Conservation (phyloP, 495 filamentous ascomycete genomes). For the Lophium mytilinum region DNA sequence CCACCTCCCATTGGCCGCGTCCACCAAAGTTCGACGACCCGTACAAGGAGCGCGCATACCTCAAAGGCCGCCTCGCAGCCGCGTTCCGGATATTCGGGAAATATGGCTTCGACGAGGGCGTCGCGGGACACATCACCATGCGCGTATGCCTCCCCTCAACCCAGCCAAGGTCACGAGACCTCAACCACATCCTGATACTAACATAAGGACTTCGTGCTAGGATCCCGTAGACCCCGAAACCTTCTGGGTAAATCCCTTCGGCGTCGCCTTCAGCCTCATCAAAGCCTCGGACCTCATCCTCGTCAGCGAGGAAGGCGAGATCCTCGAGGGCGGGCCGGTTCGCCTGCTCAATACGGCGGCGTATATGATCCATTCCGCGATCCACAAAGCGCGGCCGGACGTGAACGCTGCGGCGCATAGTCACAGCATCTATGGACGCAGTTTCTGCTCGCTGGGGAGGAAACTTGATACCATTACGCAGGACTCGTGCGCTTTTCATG, state of each 20-base stretch:
- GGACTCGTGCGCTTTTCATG: constrained; percentile 38
- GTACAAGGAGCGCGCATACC: constrained; percentile 53
- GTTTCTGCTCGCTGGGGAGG: constrained; percentile 59
- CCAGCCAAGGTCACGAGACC: neutral
- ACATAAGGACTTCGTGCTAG: constrained; percentile 9
- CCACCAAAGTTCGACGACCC: constrained; percentile 53
- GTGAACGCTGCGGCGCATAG: constrained; percentile 65
- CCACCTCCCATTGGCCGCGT: constrained; percentile 32
- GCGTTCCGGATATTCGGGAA: constrained; percentile 66
- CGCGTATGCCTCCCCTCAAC: constrained; percentile 15
- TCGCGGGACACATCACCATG: constrained; percentile 37
- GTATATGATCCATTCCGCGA: constrained; percentile 37
- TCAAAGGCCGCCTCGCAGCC: constrained; percentile 57
- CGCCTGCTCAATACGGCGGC: constrained; percentile 58
- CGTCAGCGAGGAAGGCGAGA: constrained; percentile 54
- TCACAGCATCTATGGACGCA: constrained; percentile 62
- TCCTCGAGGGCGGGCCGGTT: constrained; percentile 59
- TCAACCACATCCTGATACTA: neutral
- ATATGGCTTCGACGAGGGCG: constrained; percentile 55
- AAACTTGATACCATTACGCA: constrained; percentile 57
- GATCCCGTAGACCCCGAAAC: constrained; percentile 60
- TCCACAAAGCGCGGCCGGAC: constrained; percentile 64
- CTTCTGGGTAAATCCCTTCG: constrained; percentile 81
- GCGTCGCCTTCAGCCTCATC: constrained; percentile 60
- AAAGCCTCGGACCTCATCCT: constrained; percentile 64